Evolutionary conservation across 2,329 filamentous ascomycete genomes (phyloP).

Genomic region (Aurifilum marmelostoma): DNA sequence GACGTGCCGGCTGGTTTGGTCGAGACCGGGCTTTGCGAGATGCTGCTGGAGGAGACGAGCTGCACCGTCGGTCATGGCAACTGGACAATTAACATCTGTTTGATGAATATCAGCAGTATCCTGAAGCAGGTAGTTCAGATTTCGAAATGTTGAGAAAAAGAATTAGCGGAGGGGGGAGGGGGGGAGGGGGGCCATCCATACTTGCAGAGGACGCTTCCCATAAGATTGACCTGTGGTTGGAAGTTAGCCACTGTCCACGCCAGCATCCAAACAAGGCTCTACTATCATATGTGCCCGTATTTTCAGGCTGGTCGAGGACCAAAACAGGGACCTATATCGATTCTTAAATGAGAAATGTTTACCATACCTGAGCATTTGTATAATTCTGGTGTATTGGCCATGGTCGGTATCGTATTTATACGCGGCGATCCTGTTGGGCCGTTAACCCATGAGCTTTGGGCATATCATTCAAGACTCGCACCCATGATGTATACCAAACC

Average conservation of each 20-base stretch:
- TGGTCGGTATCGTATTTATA: slow-evolving; percentile 60
- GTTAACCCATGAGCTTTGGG: neutral
- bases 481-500: slow-evolving; percentile 61
- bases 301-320: neutral
- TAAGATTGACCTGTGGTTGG: slow-evolving; percentile 37
- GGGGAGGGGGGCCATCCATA: neutral
- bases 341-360: neutral
- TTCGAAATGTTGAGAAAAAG: neutral
- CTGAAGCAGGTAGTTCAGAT: too few species aligned
- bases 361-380: slow-evolving; percentile 59
- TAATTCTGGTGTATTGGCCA: slow-evolving; percentile 55
- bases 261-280: too few species aligned
- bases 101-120: neutral
- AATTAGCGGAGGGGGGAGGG: too few species aligned
- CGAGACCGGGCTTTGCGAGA: slow-evolving; percentile 37
- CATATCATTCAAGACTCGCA: neutral
- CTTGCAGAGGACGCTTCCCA: slow-evolving; percentile 62
- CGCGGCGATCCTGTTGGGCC: slow-evolving; percentile 52
- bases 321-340: neutral
- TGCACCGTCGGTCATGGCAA: slow-evolving; percentile 69
- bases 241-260: slow-evolving; percentile 41
- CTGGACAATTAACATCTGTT: slow-evolving; percentile 62
- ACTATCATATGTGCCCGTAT: neutral
- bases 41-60: slow-evolving; percentile 54
- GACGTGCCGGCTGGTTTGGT: slow-evolving; percentile 43